Conservation (phyloP, 495 filamentous ascomycete genomes). For the Penicillium antarcticum region DNA sequence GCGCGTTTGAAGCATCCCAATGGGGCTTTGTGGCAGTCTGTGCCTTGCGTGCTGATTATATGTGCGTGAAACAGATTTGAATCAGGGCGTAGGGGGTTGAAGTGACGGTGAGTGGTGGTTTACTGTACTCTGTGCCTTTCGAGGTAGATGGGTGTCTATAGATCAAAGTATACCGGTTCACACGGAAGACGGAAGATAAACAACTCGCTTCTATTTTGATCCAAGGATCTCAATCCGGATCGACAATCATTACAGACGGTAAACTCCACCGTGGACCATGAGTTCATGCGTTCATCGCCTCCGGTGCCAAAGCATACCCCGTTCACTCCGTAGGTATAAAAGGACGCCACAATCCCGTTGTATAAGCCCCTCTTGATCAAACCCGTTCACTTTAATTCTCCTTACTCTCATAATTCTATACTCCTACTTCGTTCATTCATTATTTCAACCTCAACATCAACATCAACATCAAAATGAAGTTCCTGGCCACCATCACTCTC, state of each 20-base stretch:
- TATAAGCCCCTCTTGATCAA: not conserved
- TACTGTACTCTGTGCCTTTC: too few species aligned
- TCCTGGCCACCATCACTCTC: slow-evolving; percentile 14
- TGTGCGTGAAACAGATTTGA: too few species aligned
- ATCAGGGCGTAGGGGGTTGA: too few species aligned
- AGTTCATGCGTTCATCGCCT: not conserved
- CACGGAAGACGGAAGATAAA: too few species aligned
- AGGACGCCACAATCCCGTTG: slow-evolving; percentile 1
- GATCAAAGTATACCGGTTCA: too few species aligned
- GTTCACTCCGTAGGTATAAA: not conserved
- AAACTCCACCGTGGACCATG: slow-evolving; percentile 2
- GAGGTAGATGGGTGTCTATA: too few species aligned
- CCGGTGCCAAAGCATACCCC: not conserved
- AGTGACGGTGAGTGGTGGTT: too few species aligned
- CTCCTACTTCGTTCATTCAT: not conserved
- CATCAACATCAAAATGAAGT: slow-evolving; percentile 16
- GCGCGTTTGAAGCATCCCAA: too few species aligned
- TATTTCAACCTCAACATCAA: not conserved
- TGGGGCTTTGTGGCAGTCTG: too few species aligned
- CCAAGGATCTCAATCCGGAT: not conserved
- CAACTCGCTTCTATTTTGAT: slow-evolving; percentile 1
- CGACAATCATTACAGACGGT: not conserved
- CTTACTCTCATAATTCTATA: not conserved
- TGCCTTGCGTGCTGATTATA: too few species aligned
- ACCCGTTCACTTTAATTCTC: not conserved